Evolutionary conservation across 345 rosid species (phyloP), one percentile per base, ranked within the genome.

Genomic region (Corchorus capsularis): DNA sequence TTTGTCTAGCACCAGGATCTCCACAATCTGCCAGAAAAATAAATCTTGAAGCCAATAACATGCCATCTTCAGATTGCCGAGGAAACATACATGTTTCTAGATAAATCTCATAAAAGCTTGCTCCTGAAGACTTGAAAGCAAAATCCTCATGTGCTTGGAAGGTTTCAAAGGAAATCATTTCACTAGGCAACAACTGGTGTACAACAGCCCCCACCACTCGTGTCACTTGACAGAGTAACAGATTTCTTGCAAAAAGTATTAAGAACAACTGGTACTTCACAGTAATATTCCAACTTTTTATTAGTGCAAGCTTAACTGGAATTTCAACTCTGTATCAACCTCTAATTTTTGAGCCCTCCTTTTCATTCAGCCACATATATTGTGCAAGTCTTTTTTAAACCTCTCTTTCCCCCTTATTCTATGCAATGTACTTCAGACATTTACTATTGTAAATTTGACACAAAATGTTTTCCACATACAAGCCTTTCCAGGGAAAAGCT

Each of bases 51-150:
- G 67, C 63, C 47, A 22, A 45, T 57, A 43, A 43, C 6, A 66
- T 10, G 63, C 67, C 52, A 65, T 59, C 54, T 13, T 41, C 50
- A 13, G 20, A 59, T 37, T 66, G 73, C 52, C 8, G 34, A 64
- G 60, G 75, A 77, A 52, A 76, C 67, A 49, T 73, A 43, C 47
- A 70, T 32, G 35, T 72, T 73, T 75, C 59, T 60, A 64, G 54
- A 68, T 39, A 5, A 72, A 74, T 69, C 32, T 45, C 73, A 55
- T 7, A 56, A 59, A 74, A 71, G 56, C 77, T 75, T 65, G 74
- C 73, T 63, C 78, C 63, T 62, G 74, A 80, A 69, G 85, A 82
- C 77, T 61, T 75, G n/a, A 71, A 79, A 79, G 81, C 73, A 76
- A 71, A 34, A 65, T 49, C 75, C 4, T 39, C 84, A 73, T 57